Conservation (phyloP, 2,329 filamentous ascomycete genomes). For the Diaporthe vaccinii region DNA sequence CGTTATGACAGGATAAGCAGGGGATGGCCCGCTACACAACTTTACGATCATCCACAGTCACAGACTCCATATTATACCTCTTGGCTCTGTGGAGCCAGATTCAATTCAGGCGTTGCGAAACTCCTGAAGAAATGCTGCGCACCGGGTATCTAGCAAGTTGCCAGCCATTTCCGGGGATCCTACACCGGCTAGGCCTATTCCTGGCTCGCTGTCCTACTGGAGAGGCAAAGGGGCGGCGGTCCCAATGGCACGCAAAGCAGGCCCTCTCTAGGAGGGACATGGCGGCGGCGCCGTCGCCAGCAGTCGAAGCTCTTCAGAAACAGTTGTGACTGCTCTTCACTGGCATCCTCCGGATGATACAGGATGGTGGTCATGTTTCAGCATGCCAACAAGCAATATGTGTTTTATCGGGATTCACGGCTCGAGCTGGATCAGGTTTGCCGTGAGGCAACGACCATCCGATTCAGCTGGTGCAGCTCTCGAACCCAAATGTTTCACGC, state of each 20-base stretch:
- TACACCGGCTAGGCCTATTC: not conserved
- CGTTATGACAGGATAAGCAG: constrained; percentile 43
- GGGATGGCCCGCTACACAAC: not conserved
- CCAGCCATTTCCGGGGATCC: not conserved
- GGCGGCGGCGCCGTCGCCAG: not conserved
- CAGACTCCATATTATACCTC: not conserved
- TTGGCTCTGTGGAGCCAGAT: not conserved
- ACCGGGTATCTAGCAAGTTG: not conserved
- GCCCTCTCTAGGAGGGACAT: not conserved
- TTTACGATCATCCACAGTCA: not conserved
- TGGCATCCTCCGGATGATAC: not conserved
- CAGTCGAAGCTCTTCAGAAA: not conserved
- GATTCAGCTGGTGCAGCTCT: not conserved
- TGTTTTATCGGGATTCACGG: not conserved
- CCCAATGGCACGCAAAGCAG: not conserved
- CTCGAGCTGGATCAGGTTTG: not conserved
- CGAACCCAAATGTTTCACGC: not conserved
- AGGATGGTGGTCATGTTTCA: not conserved
- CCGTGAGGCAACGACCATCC: not conserved
- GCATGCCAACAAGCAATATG: not conserved
- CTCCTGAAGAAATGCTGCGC: not conserved
- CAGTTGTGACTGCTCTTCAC: not conserved
- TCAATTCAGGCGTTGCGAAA: not conserved
- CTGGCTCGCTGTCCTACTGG: not conserved
- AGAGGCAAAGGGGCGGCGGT: not conserved